Conservation (phyloP, 768 basidiomycete genomes). For the Boletus reticuloceps region DNA sequence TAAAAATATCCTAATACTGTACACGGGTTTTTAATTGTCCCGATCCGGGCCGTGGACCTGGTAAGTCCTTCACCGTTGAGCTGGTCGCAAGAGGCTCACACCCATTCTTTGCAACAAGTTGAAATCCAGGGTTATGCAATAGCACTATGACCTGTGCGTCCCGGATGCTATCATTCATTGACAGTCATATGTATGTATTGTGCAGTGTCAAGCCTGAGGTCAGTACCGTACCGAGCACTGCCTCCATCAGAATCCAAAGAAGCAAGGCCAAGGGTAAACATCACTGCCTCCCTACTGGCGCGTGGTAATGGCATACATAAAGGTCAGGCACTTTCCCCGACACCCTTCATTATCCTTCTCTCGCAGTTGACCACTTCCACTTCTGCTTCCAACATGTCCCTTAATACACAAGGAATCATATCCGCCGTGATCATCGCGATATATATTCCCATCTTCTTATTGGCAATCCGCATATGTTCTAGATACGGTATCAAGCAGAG, state of each 20-base stretch:
- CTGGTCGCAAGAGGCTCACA: not conserved
- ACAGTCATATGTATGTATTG: not conserved
- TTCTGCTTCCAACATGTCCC: constrained; percentile 26
- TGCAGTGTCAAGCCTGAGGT: not conserved
- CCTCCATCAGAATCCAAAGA: constrained; percentile 7
- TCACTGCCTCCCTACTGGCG: constrained; percentile 20
- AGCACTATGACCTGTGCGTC: not conserved
- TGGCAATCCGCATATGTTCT: constrained; percentile 44
- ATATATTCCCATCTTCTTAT: constrained; percentile 52
- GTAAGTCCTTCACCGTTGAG: not conserved
- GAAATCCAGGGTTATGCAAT: not conserved
- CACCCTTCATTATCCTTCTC: not conserved
- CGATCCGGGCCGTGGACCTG: too few relatives aligned
- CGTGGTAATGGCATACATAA: constrained; percentile 21
- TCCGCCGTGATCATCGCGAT: constrained; percentile 58
- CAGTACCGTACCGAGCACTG: constrained; percentile 9
- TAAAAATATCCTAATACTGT: too few relatives aligned
- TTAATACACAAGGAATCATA: constrained; percentile 47
- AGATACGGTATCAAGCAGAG: constrained; percentile 59
- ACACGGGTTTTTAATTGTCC: too few relatives aligned
- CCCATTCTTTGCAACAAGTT: not conserved
- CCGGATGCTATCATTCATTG: not conserved
- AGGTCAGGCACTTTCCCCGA: constrained; percentile 5
- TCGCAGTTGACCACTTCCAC: not conserved
- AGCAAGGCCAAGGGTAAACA: not conserved